Evolutionary conservation across 2,329 filamentous ascomycete genomes (phyloP).

Genomic region (Penicillium sp.): DNA sequence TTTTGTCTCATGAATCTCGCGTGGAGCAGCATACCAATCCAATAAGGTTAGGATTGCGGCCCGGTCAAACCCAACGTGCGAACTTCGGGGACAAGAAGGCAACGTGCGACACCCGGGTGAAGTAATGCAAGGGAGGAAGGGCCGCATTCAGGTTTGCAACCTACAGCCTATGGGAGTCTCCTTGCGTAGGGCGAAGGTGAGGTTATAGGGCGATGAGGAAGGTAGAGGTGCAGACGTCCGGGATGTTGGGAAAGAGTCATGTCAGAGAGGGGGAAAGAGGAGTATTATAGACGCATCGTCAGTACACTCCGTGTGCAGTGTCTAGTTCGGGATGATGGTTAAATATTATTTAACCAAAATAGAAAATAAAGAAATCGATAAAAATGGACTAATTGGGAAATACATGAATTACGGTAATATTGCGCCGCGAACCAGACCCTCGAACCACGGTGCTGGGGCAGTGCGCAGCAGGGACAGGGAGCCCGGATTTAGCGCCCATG

Average conservation of each 20-base stretch:
- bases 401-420: constrained; percentile 10
- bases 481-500: constrained; percentile 9
- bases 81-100: constrained; percentile 14
- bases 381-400: constrained; percentile 3
- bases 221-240: constrained; percentile 2
- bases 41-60: constrained; percentile 26
- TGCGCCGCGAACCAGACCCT: not conserved
- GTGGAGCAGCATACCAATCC: constrained; percentile 13
- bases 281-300: not conserved
- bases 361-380: constrained; percentile 6
- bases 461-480: constrained; percentile 11
- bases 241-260: not conserved
- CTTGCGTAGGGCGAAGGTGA: constrained; percentile 4
- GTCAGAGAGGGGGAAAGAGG: not conserved
- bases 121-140: constrained; percentile 12
- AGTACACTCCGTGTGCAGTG: not conserved
- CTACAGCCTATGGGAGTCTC: not conserved
- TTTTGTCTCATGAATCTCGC: not conserved
- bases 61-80: constrained; percentile 20
- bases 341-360: not conserved
- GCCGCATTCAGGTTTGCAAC: constrained; percentile 11
- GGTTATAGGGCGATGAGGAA: constrained; percentile 3
- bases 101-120: constrained; percentile 16
- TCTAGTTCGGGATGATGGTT: not conserved
- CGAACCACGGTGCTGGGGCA: constrained; percentile 10